Evolutionary conservation across 2,329 filamentous ascomycete species (phyloP).

Genomic region (Xylariales sp.): DNA sequence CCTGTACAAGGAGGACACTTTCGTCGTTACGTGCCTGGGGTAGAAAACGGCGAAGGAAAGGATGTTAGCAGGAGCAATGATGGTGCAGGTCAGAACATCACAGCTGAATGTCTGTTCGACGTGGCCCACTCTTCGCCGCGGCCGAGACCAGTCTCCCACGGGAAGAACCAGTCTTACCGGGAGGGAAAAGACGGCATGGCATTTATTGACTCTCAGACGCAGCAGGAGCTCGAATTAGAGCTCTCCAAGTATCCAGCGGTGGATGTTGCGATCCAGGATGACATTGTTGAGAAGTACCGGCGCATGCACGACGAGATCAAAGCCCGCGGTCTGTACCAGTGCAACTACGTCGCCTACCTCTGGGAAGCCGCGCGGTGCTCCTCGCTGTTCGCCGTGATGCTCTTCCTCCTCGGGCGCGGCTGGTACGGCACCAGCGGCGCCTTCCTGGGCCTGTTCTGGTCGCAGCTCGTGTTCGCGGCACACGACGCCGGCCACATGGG

Average conservation of each 20-base stretch:
- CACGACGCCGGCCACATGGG: slow-evolving; percentile 97
- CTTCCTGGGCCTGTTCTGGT: slow-evolving; percentile 83
- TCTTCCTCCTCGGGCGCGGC: slow-evolving; percentile 55
- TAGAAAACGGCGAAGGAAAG: slow-evolving; percentile 30
- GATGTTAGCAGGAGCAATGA: slow-evolving; percentile 17
- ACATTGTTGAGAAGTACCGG: slow-evolving; percentile 79
- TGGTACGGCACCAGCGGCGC: slow-evolving; percentile 69
- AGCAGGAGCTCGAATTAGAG: slow-evolving; percentile 71
- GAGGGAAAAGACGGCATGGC: no score
- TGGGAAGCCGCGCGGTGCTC: slow-evolving; percentile 71
- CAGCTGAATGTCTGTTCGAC: no score
- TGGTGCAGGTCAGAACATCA: slow-evolving; percentile 14
- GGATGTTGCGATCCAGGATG: slow-evolving; percentile 67
- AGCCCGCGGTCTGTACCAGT: slow-evolving; percentile 74
- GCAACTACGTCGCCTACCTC: slow-evolving; percentile 76
- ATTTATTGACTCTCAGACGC: slow-evolving; percentile 69
- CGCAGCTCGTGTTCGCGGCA: slow-evolving; percentile 88
- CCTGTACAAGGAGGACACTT: slow-evolving; percentile 88
- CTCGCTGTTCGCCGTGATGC: slow-evolving; percentile 57
- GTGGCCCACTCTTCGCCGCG: background rate
- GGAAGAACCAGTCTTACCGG: no score
- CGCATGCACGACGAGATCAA: slow-evolving; percentile 66
- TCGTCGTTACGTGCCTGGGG: slow-evolving; percentile 33
- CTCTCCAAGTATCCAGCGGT: slow-evolving; percentile 75
- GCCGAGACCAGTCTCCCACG: slow-evolving; percentile 39